Conservation (phyloP, 768 basidiomycete species). For the Mycena amicta region DNA sequence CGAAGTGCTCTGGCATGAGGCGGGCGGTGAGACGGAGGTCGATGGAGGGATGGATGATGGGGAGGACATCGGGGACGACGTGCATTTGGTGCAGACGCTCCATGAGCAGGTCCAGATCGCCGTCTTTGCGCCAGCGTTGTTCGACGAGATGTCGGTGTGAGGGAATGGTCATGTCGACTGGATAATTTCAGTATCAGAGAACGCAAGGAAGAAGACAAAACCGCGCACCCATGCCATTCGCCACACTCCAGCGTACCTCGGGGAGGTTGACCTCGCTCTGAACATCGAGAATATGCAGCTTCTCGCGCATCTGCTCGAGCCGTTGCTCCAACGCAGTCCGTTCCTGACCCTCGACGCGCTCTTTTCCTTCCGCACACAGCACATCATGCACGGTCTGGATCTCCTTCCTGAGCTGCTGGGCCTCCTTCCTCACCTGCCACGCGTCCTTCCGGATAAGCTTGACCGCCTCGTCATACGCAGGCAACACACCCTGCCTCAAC, state of each 20-base stretch:
- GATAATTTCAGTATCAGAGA: neutral
- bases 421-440: slow-evolving; percentile 36
- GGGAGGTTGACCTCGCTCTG: slow-evolving; percentile 88
- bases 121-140: slow-evolving; percentile 83
- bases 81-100: slow-evolving; percentile 91
- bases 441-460: slow-evolving; percentile 69
- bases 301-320: slow-evolving; percentile 49
- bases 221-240: slow-evolving; percentile 76
- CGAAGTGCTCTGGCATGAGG: slow-evolving; percentile 34
- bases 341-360: slow-evolving; percentile 33
- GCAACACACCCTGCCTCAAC: slow-evolving; percentile 61
- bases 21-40: slow-evolving; percentile 68
- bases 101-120: slow-evolving; percentile 87
- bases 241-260: slow-evolving; percentile 74
- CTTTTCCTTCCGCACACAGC: slow-evolving; percentile 26
- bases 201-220: neutral
- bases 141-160: slow-evolving; percentile 82
- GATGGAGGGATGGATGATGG: slow-evolving; percentile 67
- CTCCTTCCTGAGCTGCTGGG: slow-evolving; percentile 28
- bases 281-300: slow-evolving; percentile 65
- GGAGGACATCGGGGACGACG: slow-evolving; percentile 85
- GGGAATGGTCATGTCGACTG: slow-evolving; percentile 69
- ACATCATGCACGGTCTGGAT: slow-evolving; percentile 29
- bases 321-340: slow-evolving; percentile 35
- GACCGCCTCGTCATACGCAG: slow-evolving; percentile 86